These are phyloP conservation scores for Talinum fruticosum DNA, from an alignment of 148 eudicot species.

Conservation along the genomic window DNA sequence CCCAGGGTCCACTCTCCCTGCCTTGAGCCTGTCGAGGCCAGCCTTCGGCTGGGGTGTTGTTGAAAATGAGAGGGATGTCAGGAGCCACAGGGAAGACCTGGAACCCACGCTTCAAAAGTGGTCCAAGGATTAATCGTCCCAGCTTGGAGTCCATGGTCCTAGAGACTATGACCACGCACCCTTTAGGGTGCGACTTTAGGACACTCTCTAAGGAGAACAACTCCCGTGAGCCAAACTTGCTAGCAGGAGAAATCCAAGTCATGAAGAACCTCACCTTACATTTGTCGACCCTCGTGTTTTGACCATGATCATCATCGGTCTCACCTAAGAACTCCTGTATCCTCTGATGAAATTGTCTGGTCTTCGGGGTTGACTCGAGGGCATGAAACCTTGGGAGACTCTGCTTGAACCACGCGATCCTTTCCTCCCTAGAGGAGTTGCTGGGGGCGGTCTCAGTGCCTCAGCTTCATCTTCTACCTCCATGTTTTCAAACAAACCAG, in stretches of 20 bases:
- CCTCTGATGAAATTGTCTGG: constrained; percentile 29
- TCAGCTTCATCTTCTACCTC: constrained; percentile 11
- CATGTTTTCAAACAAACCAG: background rate
- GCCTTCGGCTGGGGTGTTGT: constrained; percentile 50
- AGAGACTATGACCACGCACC: constrained; percentile 62
- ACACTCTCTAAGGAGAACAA: constrained; percentile 49
- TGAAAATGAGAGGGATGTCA: constrained; percentile 41
- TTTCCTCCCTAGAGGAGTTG: constrained; percentile 19
- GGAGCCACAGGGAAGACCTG: constrained; percentile 35
- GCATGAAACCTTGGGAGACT: constrained; percentile 32
- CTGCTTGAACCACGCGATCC: constrained; percentile 36
- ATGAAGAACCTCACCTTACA: constrained; percentile 53
- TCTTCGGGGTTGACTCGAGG: constrained; percentile 31
- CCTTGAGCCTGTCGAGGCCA: constrained; percentile 56
- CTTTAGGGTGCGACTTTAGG: constrained; percentile 48
- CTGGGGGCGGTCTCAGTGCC: constrained; percentile 12
- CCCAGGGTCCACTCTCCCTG: constrained; percentile 53
- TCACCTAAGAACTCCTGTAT: constrained; percentile 25
- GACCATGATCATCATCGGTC: background rate
- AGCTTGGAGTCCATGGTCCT: constrained; percentile 50
- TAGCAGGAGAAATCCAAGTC: constrained; percentile 63
- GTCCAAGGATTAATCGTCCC: constrained; percentile 39
- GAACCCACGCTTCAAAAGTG: constrained; percentile 40
- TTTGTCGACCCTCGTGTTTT: background rate
- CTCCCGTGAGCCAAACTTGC: constrained; percentile 44